A percentile compares a stretch with the other conserved stretches of the same genome.
phyloP scores from a whole-genome alignment of 257 asterid species.

The Solanum gandarillasii region DNA sequence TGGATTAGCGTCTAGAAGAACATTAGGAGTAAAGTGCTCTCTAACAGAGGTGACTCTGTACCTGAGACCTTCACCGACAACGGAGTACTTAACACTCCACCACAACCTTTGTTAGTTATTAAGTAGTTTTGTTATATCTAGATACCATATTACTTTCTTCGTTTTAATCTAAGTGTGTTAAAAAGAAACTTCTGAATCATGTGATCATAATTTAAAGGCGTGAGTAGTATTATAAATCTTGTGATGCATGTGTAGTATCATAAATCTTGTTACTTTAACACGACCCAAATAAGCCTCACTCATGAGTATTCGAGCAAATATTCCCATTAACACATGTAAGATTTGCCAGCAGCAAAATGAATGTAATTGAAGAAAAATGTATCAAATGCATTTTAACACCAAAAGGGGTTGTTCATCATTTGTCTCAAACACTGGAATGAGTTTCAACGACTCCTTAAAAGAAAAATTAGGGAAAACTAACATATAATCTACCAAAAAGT shows the following conservation, averaged over 20 bases:
- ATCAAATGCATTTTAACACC: neutral
- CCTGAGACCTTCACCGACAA: neutral
- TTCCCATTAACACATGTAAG: neutral
- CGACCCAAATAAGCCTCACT: neutral
- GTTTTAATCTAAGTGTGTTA: neutral
- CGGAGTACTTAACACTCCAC: no score
- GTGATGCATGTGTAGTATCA: no score
- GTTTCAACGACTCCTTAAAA: neutral
- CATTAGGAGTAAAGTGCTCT: no score
- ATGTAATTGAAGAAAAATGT: neutral
- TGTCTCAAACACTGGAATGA: neutral
- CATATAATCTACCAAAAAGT: neutral
- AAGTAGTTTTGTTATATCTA: no score
- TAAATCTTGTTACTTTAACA: neutral
- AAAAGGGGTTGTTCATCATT: neutral
- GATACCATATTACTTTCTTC: neutral
- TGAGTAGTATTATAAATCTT: no score
- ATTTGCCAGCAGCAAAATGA: neutral
- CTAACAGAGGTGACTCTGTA: neutral
- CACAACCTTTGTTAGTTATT: neutral
- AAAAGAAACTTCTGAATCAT: neutral
- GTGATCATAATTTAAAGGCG: neutral
- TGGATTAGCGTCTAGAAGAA: fast-evolving
- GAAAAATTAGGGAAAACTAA: neutral
- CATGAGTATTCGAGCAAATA: neutral